These are phyloP conservation scores for Symbiodinium pilosum DNA, from an alignment of 73 alveolate species.

Conservation along the genomic window DNA sequence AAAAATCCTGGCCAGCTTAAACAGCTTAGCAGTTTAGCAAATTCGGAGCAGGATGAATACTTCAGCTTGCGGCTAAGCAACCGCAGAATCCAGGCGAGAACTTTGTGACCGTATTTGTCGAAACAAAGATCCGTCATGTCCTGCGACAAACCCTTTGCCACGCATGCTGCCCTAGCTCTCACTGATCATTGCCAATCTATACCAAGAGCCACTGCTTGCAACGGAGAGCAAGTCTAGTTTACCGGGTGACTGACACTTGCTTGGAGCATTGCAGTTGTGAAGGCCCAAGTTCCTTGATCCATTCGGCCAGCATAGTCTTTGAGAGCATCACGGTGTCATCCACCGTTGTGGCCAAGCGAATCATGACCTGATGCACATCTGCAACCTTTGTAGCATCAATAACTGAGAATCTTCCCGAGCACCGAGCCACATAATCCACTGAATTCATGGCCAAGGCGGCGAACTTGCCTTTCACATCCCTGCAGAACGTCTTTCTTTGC, in stretches of 20 bases:
- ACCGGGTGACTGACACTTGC: no score
- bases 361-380: conserved; percentile 94
- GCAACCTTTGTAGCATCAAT: no score
- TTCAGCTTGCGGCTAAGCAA: neutral
- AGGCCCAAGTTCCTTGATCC: conserved; percentile 66
- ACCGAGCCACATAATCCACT: conserved; percentile 61
- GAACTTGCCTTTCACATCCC: conserved; percentile 79
- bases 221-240: neutral
- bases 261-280: no score
- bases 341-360: conserved; percentile 54
- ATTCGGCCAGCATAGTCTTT: conserved; percentile 81
- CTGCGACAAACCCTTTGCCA: no score
- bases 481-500: conserved; percentile 91
- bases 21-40: no score
- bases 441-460: conserved; percentile 76
- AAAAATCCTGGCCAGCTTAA: no score
- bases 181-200: no score
- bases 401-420: neutral
- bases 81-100: conserved; percentile 65
- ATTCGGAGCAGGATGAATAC: no score
- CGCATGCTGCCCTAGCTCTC: no score
- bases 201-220: no score
- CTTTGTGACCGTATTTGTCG: conserved; percentile 87
- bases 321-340: conserved; percentile 94
- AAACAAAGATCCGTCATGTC: conserved; percentile 68